Evolutionary conservation across 2,329 filamentous ascomycete species (phyloP).

Genomic region (Ophiostoma pallidulum): DNA sequence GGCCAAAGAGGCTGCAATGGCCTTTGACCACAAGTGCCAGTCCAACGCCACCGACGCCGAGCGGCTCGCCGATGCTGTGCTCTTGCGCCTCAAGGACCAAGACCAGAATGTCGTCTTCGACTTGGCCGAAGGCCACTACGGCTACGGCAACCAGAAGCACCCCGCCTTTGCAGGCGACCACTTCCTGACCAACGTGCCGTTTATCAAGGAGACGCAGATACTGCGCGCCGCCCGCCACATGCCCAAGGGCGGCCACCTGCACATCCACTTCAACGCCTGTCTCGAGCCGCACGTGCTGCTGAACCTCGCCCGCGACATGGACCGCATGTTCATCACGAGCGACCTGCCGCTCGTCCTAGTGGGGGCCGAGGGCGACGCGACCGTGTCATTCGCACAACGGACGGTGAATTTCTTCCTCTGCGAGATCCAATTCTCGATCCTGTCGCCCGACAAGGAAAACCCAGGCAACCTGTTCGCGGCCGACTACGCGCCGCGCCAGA

Average conservation of each 20-base stretch:
- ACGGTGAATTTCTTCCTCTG: slow-evolving; percentile 38
- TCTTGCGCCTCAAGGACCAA: slow-evolving; percentile 28
- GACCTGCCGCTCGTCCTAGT: slow-evolving; percentile 36
- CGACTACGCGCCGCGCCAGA: slow-evolving; percentile 32
- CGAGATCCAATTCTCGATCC: slow-evolving; percentile 54
- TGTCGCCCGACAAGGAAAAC: slow-evolving; percentile 26
- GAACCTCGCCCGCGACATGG: slow-evolving; percentile 42
- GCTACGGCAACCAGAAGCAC: slow-evolving; percentile 36
- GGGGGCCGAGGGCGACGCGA: slow-evolving; percentile 20
- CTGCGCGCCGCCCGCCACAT: slow-evolving; percentile 47
- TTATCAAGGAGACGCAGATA: slow-evolving; percentile 47
- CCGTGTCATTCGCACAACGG: too few species aligned
- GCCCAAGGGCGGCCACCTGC: slow-evolving; percentile 65
- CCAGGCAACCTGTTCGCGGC: slow-evolving; percentile 38
- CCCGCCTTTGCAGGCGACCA: slow-evolving; percentile 42
- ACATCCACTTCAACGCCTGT: slow-evolving; percentile 73
- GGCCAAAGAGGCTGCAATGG: slow-evolving; percentile 26
- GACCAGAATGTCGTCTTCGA: slow-evolving; percentile 32
- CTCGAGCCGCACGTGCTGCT: slow-evolving; percentile 52
- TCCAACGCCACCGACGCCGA: slow-evolving; percentile 27
- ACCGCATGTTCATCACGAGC: slow-evolving; percentile 62
- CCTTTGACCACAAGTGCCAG: slow-evolving; percentile 32
- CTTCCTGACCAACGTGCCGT: slow-evolving; percentile 45
- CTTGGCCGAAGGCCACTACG: slow-evolving; percentile 23
- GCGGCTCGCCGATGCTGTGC: slow-evolving; percentile 28